Percentiles rank a stretch among this genome's conserved stretches.
Evolutionary conservation across 805 yeast species (phyloP).

Genomic region (Schwanniomyces sp.): DNA sequence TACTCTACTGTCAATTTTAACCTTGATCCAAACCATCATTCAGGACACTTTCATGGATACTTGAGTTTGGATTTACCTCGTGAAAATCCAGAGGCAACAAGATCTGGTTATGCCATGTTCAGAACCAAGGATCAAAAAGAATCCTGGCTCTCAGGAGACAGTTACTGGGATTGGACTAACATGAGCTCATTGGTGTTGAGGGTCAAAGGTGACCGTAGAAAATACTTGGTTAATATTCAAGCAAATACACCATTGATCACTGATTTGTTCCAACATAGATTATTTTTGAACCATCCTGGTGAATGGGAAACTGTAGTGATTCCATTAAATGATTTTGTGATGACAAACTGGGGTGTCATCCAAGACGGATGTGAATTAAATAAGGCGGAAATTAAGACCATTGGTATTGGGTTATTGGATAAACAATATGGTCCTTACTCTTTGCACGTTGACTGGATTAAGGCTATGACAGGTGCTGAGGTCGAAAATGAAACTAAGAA

Average conservation of each 20-base stretch:
- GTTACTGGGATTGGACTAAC: conserved; percentile 69
- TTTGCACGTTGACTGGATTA: conserved; percentile 69
- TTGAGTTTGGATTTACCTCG: conserved; percentile 68
- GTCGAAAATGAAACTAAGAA: conserved; percentile 40
- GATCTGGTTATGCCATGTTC: conserved; percentile 83
- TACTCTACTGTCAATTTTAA: conserved; percentile 63
- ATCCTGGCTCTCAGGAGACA: conserved; percentile 48
- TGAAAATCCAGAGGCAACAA: conserved; percentile 60
- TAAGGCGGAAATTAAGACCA: conserved; percentile 61
- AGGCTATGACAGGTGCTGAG: conserved; percentile 60
- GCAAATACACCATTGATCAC: conserved; percentile 76
- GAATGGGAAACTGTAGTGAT: conserved; percentile 83
- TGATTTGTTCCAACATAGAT: conserved; percentile 79
- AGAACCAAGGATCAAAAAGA: conserved; percentile 66
- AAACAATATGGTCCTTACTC: conserved; percentile 74
- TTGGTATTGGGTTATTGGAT: conserved; percentile 79
- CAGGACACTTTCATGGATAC: conserved; percentile 50
- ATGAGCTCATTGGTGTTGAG: conserved; percentile 63
- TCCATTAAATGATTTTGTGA: conserved; percentile 74
- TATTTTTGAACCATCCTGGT: conserved; percentile 69
- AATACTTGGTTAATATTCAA: conserved; percentile 78
- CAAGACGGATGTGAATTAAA: conserved; percentile 56
- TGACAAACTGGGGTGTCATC: conserved; percentile 77
- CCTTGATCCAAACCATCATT: conserved; percentile 29
- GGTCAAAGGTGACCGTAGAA: conserved; percentile 72